Evolutionary conservation across 495 filamentous ascomycete genomes (phyloP), one percentile per base, ranked within the genome.

Genomic region (Peziza echinospora): DNA sequence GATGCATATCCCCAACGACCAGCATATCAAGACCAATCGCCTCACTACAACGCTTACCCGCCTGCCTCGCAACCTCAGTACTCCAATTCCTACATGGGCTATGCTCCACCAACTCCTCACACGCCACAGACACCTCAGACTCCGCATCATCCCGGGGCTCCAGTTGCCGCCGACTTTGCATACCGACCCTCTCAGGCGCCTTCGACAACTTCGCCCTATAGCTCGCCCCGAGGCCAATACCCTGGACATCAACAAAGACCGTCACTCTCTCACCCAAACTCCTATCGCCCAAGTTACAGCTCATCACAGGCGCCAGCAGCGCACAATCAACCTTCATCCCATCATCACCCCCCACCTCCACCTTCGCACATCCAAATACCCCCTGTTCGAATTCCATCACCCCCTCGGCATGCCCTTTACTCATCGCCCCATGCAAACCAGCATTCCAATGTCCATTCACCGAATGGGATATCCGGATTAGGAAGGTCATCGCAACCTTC

Each of bases 21-120:
- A 23, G 23, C 24, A 7, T 37, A 37, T 13, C 23, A 42, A 24
- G 57, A 55, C 17, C 51, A 56, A 13, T 52, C 49, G 17, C 41
- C 46, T 8, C 54, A 57, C 24, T 54, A 58, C 23, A 41, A 30
- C 30, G 51, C 54, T 52, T 56, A 55, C 23, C 52, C 53, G 5
- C 56, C 55, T 24, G 58, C 55, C 24, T 53, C 55, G 24, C 55
- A 58, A 24, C 28, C 53, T 13, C 55, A 57, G 25, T 57, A 57
- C 24, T 26, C 51, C 16, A 21, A 24, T 9, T 55, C 54, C 25
- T 42, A 48, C n/a, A 24, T 21, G 24, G n/a, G 26, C n/a, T 25
- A 46, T 28, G 17, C 19, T 30, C 41, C 41, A 19, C 41, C 13
- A 43, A 37, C 47, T 24, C 25, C 39, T 26, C 39, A 43, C 21